Evolutionary conservation across 768 basidiomycete genomes (phyloP), one percentile per base, ranked within the genome.

Genomic region (Ephemerocybe angulata): DNA sequence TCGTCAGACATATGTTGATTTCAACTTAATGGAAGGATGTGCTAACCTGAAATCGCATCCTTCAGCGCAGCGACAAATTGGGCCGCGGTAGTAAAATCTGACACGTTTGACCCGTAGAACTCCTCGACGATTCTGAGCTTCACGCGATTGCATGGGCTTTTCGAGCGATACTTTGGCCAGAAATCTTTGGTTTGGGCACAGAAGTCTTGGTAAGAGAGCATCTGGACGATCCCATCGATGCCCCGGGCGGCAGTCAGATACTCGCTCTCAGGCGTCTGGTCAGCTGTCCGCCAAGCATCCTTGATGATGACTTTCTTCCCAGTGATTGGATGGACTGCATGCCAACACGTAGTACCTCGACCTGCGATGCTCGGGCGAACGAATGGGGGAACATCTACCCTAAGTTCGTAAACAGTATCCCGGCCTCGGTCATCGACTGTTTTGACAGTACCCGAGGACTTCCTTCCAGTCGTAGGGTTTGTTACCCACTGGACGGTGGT

Each of bases 401-500:
- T n/a, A n/a, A 55, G 15, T 15, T 50, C 42, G 27, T 29, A 55
- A 3, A 29, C 21, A 17, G 19, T 12, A 6, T 33, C 33, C 21
- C 25, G 17, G 15, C n/a, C 17, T 12, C 15, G 7, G 31, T 29
- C 2, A 8, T n/a, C 30, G 24, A 31, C 15, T 7, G 29, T 50
- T 24, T 50, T 19, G 30, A 50, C 13, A 13, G 48, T 33, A 2
- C 48, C 48, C 3, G 30, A 6, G 1, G 21, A 8, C 31, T 37
- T 35, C 48, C 17, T 31, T 4, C 48, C 48, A 30, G 31, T n/a
- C 15, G 7, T 11, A 25, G n/a, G 5, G 6, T 10, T 22, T 3
- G 29, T 35, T n/a, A n/a, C 33, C 44, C 53, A 54, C 28, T 48
- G 40, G 41, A 54, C 27, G 28, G 12, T 43, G 35, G 33, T 22